These are phyloP conservation scores for Helianthus annuus DNA, from an alignment of 129 eudicot species.

Conservation along the genomic window HanXRQr2.0-SUNRISE NC_035442.2:147012301-147012800, in stretches of 20 bases:
- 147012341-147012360: slow-evolving; percentile 57
- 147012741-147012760: slow-evolving; percentile 59
- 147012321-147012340: slow-evolving; percentile 59
- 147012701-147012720: slow-evolving; percentile 64
- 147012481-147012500: slow-evolving; percentile 63
- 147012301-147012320: slow-evolving; percentile 51
- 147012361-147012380: slow-evolving; percentile 46
- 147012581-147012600: slow-evolving; percentile 56
- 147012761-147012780: slow-evolving; percentile 52
- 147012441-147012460: slow-evolving; percentile 50
- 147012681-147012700: slow-evolving; percentile 52
- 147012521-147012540: slow-evolving; percentile 66
- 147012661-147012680: slow-evolving; percentile 74
- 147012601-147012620: slow-evolving; percentile 77
- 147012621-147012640: slow-evolving; percentile 89
- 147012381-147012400: slow-evolving; percentile 56
- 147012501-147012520: slow-evolving; percentile 57
- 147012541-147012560: slow-evolving; percentile 64
- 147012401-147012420: slow-evolving; percentile 59
- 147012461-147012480: slow-evolving; percentile 55
- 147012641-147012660: slow-evolving; percentile 70
- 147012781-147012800: slow-evolving; percentile 55
- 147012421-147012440: slow-evolving; percentile 53
- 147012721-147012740: slow-evolving; percentile 80
- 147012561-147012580: slow-evolving; percentile 63